Evolutionary conservation across 768 basidiomycete species (phyloP).

Genomic region (Xerocomellus chrysenteron): DNA sequence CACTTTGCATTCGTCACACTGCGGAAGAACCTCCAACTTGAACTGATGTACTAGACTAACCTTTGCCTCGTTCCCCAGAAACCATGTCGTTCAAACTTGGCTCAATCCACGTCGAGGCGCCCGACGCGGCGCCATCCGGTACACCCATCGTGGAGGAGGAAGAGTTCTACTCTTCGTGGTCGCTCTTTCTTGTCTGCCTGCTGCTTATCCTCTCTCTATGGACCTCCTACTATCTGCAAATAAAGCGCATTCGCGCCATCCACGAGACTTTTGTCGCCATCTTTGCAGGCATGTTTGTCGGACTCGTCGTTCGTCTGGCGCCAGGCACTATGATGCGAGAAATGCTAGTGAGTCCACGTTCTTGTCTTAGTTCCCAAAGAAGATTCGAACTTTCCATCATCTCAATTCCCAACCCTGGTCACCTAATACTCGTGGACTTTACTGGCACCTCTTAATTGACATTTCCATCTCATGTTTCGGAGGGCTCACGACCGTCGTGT

Average conservation of each 20-base stretch:
- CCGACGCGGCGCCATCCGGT: conserved; percentile 27
- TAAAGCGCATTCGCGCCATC: conserved; percentile 90
- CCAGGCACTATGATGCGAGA: conserved; percentile 94
- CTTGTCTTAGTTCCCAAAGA: background rate
- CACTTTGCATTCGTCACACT: background rate
- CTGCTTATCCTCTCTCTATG: conserved; percentile 92
- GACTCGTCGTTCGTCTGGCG: conserved; percentile 82
- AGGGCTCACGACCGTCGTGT: conserved; percentile 12
- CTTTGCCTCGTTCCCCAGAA: conserved; percentile 7
- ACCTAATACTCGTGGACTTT: background rate
- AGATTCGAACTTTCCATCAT: too few species aligned
- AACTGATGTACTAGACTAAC: conserved; percentile 14
- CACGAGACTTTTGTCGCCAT: conserved; percentile 97
- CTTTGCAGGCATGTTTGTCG: conserved; percentile 94
- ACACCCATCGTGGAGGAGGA: conserved; percentile 64
- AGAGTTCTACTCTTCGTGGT: conserved; percentile 91
- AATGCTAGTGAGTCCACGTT: conserved; percentile 80
- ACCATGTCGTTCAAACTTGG: conserved; percentile 40
- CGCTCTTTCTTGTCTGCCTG: conserved; percentile 88
- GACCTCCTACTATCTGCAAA: conserved; percentile 97
- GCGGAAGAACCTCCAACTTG: background rate
- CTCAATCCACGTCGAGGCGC: conserved; percentile 34
- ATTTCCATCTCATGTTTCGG: background rate
- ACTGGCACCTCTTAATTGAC: background rate
- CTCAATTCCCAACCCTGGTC: background rate